Percentiles rank a stretch among this genome's conserved stretches.
These are phyloP conservation scores for Thermothielavioides terrestris DNA, from an alignment of 495 filamentous ascomycete species.

Conservation along the genomic window DNA sequence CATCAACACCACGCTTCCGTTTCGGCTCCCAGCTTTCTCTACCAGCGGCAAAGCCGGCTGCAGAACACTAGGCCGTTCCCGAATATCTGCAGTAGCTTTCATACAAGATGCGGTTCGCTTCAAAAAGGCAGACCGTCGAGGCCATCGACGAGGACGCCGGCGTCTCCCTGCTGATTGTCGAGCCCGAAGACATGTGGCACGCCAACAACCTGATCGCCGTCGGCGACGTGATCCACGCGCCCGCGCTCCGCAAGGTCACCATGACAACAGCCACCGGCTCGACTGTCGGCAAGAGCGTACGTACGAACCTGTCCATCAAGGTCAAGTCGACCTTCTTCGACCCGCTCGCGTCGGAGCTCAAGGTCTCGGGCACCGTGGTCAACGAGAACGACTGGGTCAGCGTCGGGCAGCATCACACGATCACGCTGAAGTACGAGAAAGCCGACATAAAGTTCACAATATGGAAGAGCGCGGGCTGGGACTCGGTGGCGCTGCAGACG, in stretches of 20 bases:
- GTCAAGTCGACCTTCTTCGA: slow-evolving; percentile 88
- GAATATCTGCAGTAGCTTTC: background rate
- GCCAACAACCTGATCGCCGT: slow-evolving; percentile 87
- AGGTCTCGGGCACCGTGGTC: slow-evolving; percentile 73
- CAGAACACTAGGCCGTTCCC: background rate
- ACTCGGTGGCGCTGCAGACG: slow-evolving; percentile 72
- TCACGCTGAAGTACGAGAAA: slow-evolving; percentile 60
- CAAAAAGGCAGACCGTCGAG: slow-evolving; percentile 48
- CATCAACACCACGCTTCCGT: no score
- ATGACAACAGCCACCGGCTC: slow-evolving; percentile 64
- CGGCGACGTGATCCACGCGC: slow-evolving; percentile 70
- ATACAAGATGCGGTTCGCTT: slow-evolving; percentile 23
- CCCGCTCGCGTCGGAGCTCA: slow-evolving; percentile 69
- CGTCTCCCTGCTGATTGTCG: slow-evolving; percentile 75
- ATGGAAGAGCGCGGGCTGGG: slow-evolving; percentile 85
- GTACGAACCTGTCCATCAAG: slow-evolving; percentile 67
- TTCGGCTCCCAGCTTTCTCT: background rate
- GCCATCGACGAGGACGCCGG: slow-evolving; percentile 61
- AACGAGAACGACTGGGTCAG: slow-evolving; percentile 78
- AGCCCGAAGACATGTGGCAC: slow-evolving; percentile 99
- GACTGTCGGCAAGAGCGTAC: slow-evolving; percentile 63
- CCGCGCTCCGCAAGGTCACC: slow-evolving; percentile 72
- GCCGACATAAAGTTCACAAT: slow-evolving; percentile 52
- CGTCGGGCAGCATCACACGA: slow-evolving; percentile 79
- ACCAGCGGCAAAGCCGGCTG: background rate